A percentile compares a stretch with the other conserved stretches of the same genome.
Conservation (phyloP, 2,329 filamentous ascomycete genomes). For the Paracorniculantispora psalliotae region DNA sequence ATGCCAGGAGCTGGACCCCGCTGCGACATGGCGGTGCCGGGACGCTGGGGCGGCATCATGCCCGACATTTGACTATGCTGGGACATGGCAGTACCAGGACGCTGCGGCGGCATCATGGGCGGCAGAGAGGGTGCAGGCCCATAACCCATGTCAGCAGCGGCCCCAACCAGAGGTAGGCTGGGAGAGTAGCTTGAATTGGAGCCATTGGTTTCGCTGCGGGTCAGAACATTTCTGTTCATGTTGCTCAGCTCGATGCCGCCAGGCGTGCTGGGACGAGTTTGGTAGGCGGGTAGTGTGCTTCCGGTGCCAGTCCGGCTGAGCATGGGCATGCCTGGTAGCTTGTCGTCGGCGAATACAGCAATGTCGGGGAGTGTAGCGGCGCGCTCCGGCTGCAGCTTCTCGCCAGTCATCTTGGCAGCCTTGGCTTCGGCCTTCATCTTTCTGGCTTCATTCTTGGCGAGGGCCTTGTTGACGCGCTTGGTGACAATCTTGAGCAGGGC, state of each 20-base stretch:
- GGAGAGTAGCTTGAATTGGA: constrained; percentile 60
- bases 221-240: constrained; percentile 44
- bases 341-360: constrained; percentile 35
- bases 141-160: constrained; percentile 58
- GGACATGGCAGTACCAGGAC: constrained; percentile 32
- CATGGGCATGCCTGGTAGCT: constrained; percentile 53
- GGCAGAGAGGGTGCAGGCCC: constrained; percentile 33
- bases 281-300: constrained; percentile 57
- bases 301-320: constrained; percentile 56
- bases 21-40: constrained; percentile 33
- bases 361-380: constrained; percentile 64
- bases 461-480: constrained; percentile 80
- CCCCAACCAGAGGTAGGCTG: constrained; percentile 56
- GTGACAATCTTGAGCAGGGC: constrained; percentile 79
- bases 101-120: constrained; percentile 25
- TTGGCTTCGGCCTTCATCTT: constrained; percentile 47
- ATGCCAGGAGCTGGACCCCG: constrained; percentile 18
- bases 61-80: constrained; percentile 23
- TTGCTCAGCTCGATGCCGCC: constrained; percentile 48
- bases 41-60: constrained; percentile 22
- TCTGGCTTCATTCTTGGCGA: constrained; percentile 70
- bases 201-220: constrained; percentile 48
- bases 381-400: constrained; percentile 44
- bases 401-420: constrained; percentile 49
- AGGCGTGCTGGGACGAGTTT: constrained; percentile 53